These are phyloP conservation scores for Corylus americana DNA, from an alignment of 306 rosid species.

Conservation along the genomic window DNA sequence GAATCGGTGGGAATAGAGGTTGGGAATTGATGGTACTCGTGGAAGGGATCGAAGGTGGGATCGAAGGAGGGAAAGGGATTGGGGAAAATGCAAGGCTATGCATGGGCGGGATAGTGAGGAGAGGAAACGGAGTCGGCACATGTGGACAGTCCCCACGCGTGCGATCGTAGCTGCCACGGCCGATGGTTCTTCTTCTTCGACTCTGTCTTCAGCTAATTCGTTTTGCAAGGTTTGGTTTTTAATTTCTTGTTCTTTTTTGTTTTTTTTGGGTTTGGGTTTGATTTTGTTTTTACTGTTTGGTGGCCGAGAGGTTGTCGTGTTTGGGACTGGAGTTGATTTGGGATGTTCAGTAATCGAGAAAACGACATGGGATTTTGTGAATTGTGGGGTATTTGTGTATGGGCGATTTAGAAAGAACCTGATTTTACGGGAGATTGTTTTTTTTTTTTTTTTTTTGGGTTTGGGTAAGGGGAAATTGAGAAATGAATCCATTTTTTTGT, in stretches of 20 bases:
- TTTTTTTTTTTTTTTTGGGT: not conserved
- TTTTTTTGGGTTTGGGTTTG: not conserved
- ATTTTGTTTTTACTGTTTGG: not conserved
- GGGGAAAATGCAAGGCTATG: conserved; percentile 88
- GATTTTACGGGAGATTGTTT: not conserved
- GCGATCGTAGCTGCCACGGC: conserved; percentile 70
- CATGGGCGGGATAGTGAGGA: conserved; percentile 80
- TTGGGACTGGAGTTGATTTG: not conserved
- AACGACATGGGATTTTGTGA: not conserved
- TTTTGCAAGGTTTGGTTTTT: conserved; percentile 5
- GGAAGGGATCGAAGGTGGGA: conserved; percentile 52
- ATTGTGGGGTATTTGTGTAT: not conserved
- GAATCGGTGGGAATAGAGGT: not conserved
- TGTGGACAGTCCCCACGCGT: conserved; percentile 94
- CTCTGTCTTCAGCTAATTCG: conserved; percentile 13
- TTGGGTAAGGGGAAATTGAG: not conserved
- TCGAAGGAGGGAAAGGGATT: conserved; percentile 41
- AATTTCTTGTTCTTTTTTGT: not conserved
- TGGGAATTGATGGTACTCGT: conserved; percentile 91
- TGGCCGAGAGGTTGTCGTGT: not conserved
- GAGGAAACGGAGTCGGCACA: conserved; percentile 94
- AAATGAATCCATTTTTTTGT: not conserved
- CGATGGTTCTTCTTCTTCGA: conserved; percentile 29
- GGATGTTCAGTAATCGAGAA: not conserved
- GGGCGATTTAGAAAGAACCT: not conserved